Evolutionary conservation across 2,329 filamentous ascomycete genomes (phyloP), one percentile per base, ranked within the genome.

Genomic region (Hypocrella siamensis): DNA sequence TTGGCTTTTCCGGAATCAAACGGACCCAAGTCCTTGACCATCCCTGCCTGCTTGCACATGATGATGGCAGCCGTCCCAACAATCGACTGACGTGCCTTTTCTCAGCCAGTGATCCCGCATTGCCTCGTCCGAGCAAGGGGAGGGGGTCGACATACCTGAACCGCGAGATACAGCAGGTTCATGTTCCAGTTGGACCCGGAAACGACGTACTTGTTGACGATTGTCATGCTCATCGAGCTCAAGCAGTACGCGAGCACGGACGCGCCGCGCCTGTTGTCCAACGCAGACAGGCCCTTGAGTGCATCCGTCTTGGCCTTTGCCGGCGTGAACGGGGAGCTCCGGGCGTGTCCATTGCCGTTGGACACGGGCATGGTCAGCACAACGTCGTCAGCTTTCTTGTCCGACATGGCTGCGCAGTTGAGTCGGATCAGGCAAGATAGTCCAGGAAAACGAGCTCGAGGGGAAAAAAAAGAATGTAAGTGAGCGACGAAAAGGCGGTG

Each of bases 171-270:
- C 59, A 98, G 83, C 58, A 96, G 93, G 60, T 93, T 93, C 47
- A 98, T 61, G 60, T 98, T 98, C 72, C 92, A 98, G 43, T 79
- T 72, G 31, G 70, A 68, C 38, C 90, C 90, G 7, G 84, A 94
- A 28, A 98, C 74, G 40, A 94, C 86, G 56, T 92, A 98, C 67
- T 98, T 98, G 64, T 98, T 98, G 56, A 92, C 90, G n/a, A 94
- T 82, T 6, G 90, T 98, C 90, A 98, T 98, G 56, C 88, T 72
- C 52, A 98, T 98, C 12, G 86, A 94, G 32, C 88, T 82, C 48
- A 80, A 65, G 58, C 90, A 98, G 65, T 98, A 98, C 30, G 82
- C 75, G 42, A 93, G 52, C 46, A 98, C 81, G 16, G 88, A 85
- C 30, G 90, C 53, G 28, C 72, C 63, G 11, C 85, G 82, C 56